These are phyloP conservation scores for Pistacia vera DNA, from an alignment of 345 rosid species.

Conservation along the genomic window DNA sequence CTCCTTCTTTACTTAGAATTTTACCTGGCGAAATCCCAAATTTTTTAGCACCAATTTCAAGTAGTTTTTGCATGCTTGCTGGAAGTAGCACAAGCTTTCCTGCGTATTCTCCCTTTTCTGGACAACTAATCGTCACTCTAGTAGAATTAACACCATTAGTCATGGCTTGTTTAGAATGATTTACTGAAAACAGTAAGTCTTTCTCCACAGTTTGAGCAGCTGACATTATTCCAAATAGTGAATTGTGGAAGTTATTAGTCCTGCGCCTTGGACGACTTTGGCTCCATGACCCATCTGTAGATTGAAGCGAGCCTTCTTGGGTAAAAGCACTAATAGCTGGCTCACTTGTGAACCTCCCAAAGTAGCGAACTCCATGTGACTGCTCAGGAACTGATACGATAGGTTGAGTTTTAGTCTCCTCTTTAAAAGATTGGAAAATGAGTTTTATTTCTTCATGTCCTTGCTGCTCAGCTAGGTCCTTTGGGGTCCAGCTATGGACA, in stretches of 20 bases:
- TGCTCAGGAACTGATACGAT: slow-evolving; percentile 47
- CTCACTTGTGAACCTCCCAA: slow-evolving; percentile 77
- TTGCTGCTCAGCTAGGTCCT: slow-evolving; percentile 82
- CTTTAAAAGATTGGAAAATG: slow-evolving; percentile 44
- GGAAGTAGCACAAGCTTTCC: slow-evolving; percentile 76
- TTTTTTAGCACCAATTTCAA: slow-evolving; percentile 60
- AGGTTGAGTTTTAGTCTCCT: slow-evolving; percentile 34
- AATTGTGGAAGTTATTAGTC: slow-evolving; percentile 66
- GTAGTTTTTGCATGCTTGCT: slow-evolving; percentile 53
- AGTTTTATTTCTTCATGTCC: slow-evolving; percentile 75
- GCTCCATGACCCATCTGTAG: slow-evolving; percentile 49
- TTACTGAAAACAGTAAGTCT: slow-evolving; percentile 33
- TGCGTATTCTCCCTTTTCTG: slow-evolving; percentile 45
- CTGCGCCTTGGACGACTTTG: slow-evolving; percentile 55
- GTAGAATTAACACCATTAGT: slow-evolving; percentile 20
- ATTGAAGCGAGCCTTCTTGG: slow-evolving; percentile 25
- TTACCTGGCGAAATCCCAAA: slow-evolving; percentile 50
- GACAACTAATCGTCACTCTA: slow-evolving; percentile 72
- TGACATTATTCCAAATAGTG: slow-evolving; percentile 75
- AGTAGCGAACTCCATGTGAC: slow-evolving; percentile 38
- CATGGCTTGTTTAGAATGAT: slow-evolving; percentile 17
- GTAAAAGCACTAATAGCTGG: slow-evolving; percentile 54
- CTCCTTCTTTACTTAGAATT: slow-evolving; percentile 53
- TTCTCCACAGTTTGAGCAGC: slow-evolving; percentile 48
- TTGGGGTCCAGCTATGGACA: slow-evolving; percentile 63